Evolutionary conservation across 1,284 basidiomycete genomes (phyloP).

Genomic region (Ustilago tritici): DNA sequence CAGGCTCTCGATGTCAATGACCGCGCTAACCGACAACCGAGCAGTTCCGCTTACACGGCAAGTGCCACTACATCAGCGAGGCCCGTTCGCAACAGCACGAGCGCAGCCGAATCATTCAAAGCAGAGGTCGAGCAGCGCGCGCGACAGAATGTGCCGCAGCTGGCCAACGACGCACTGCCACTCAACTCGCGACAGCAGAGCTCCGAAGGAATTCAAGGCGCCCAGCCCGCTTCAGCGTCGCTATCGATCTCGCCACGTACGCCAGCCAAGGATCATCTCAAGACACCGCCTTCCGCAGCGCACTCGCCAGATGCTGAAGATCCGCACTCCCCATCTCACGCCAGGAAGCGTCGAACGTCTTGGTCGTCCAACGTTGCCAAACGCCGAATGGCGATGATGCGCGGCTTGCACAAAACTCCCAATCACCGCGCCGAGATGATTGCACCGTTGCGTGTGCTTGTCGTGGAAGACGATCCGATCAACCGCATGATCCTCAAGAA

Average conservation of each 20-base stretch:
- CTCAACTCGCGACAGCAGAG: slow-evolving; percentile 13
- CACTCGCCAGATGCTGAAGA: slow-evolving; percentile 32
- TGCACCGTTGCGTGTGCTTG: slow-evolving; percentile 55
- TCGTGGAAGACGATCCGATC: slow-evolving; percentile 76
- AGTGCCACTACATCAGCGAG: slow-evolving; percentile 23
- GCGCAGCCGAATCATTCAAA: slow-evolving; percentile 42
- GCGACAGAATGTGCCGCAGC: slow-evolving; percentile 27
- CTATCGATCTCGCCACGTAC: slow-evolving; percentile 11
- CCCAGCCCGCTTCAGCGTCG: not conserved
- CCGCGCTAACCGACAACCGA: slow-evolving; percentile 29
- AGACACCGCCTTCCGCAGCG: not conserved
- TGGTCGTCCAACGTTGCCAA: slow-evolving; percentile 32
- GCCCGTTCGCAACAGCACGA: slow-evolving; percentile 15
- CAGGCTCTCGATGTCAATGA: slow-evolving; percentile 52
- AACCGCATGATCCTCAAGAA: slow-evolving; percentile 81
- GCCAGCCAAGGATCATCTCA: slow-evolving; percentile 8
- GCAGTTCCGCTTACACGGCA: slow-evolving; percentile 22
- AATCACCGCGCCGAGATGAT: slow-evolving; percentile 28
- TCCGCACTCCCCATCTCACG: slow-evolving; percentile 2
- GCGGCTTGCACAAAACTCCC: slow-evolving; percentile 36
- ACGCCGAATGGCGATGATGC: slow-evolving; percentile 43
- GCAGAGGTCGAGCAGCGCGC: slow-evolving; percentile 40
- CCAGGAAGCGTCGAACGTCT: slow-evolving; percentile 28
- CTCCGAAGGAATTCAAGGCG: not conserved
- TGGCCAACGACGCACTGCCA: slow-evolving; percentile 18